Conservation (phyloP, 768 basidiomycete genomes). For the Amanita fuliginea region DNA sequence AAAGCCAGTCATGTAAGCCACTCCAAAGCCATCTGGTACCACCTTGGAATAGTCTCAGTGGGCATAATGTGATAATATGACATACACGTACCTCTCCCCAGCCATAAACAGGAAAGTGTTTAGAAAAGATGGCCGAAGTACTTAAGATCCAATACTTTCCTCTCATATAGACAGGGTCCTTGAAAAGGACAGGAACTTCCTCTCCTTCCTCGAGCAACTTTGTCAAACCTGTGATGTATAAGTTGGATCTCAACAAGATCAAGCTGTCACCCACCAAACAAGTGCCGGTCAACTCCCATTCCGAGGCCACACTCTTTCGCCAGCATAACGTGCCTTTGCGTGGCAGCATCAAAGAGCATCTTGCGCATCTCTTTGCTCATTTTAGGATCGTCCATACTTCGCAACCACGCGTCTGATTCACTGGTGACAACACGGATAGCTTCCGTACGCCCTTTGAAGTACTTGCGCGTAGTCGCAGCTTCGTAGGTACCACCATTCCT, state of each 20-base stretch:
- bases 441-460: slow-evolving; percentile 86
- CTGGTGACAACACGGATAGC: slow-evolving; percentile 77
- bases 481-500: slow-evolving; percentile 83
- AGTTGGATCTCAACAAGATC: background rate
- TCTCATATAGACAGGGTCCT: slow-evolving; percentile 62
- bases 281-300: slow-evolving; percentile 77
- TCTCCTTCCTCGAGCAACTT: slow-evolving; percentile 54
- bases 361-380: slow-evolving; percentile 33
- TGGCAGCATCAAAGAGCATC: slow-evolving; percentile 45
- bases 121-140: slow-evolving; percentile 83
- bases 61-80: background rate
- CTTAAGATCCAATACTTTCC: slow-evolving; percentile 81
- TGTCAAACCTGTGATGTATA: slow-evolving; percentile 45
- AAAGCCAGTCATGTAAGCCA: slow-evolving; percentile 90
- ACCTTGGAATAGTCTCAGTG: slow-evolving; percentile 31
- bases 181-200: slow-evolving; percentile 56
- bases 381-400: slow-evolving; percentile 51
- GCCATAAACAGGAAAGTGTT: slow-evolving; percentile 75
- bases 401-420: slow-evolving; percentile 71
- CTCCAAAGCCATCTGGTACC: slow-evolving; percentile 88
- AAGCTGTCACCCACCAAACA: slow-evolving; percentile 49
- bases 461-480: slow-evolving; percentile 83
- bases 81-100: slow-evolving; percentile 69
- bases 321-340: slow-evolving; percentile 51
- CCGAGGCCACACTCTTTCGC: slow-evolving; percentile 58